Evolutionary conservation across 2,329 filamentous ascomycete species (phyloP).

Genomic region (Aschersonia sp.): DNA sequence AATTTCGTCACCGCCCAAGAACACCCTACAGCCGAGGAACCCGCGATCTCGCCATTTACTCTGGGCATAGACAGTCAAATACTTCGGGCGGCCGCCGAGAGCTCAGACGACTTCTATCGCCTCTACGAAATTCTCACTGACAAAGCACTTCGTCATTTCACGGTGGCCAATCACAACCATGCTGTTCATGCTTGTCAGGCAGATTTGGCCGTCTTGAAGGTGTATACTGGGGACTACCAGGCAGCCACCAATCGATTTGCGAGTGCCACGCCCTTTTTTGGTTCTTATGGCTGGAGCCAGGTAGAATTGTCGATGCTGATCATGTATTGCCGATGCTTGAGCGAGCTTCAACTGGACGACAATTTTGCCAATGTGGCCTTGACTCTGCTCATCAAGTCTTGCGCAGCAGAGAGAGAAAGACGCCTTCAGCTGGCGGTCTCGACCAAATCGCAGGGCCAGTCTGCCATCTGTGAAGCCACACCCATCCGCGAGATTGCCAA

Average conservation of each 20-base stretch:
- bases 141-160: slow-evolving; percentile 69
- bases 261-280: slow-evolving; percentile 65
- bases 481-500: slow-evolving; percentile 32
- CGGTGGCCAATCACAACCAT: slow-evolving; percentile 62
- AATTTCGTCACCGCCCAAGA: slow-evolving; percentile 10
- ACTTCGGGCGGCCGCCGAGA: slow-evolving; percentile 46
- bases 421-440: slow-evolving; percentile 19
- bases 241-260: slow-evolving; percentile 67
- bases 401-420: slow-evolving; percentile 35
- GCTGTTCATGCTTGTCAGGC: slow-evolving; percentile 66
- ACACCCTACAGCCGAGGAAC: not conserved
- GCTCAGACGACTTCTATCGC: slow-evolving; percentile 48
- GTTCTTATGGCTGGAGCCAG: slow-evolving; percentile 61
- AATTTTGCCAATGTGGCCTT: slow-evolving; percentile 68
- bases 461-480: slow-evolving; percentile 13
- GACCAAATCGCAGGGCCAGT: slow-evolving; percentile 5
- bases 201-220: slow-evolving; percentile 77
- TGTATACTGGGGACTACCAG: slow-evolving; percentile 56
- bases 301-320: slow-evolving; percentile 74
- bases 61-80: slow-evolving; percentile 29
- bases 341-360: slow-evolving; percentile 58
- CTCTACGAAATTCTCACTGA: slow-evolving; percentile 70
- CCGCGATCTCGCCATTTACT: slow-evolving; percentile 10
- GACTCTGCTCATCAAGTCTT: slow-evolving; percentile 57
- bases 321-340: slow-evolving; percentile 74